Base-by-base conservation (phyloP, 768 basidiomycete species). In the Tephrocybe sp. region DNA sequence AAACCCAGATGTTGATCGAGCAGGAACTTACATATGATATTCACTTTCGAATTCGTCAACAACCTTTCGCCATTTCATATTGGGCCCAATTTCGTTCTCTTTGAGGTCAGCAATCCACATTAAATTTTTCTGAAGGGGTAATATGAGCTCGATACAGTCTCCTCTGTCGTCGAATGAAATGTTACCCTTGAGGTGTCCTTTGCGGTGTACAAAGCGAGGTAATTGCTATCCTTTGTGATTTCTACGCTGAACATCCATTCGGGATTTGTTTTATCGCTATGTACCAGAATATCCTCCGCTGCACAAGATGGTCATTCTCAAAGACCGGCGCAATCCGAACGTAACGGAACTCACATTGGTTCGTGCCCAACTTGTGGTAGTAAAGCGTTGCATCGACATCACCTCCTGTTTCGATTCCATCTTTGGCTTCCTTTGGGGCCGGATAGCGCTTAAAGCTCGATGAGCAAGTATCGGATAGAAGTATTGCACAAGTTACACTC, bases 61-160 rank as follows among this genome's bases (percentile, higher is more conserved):
- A 28, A 93, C 54, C 66, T 88, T 89, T 55, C 76, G 73, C 89
- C 90, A 93, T 56, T 79, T 74, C 61, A 92, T 79, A 51, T 86
- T 74, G 45, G 73, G 73, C 8, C 80, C 82, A 21, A 90, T 85
- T 49, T 77, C 72, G 48, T 80, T 75, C 41, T 79, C 70, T 40
- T 78, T 62, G 7, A 90, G 73, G 57, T 90, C 83, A 6, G 85
- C 79, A 40, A 91, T 74, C 88, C 89, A 91, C 1, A 90, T 64
- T 9, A 84, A 64, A 61, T 88, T 86, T 81, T 83, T 84, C 88
- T 90, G 24, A 10, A 41, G 8, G n/a, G 33, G 48, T 25, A 50
- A 45, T 44, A 25, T 32, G 39, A 47, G 28, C 24, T 37, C 20
- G 17, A n/a, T 9, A 36, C 17, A 40, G n/a, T n/a, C n/a, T 25